Conservation (phyloP, 352 stramenopile genomes). For the Pythium phragmitis region DNA sequence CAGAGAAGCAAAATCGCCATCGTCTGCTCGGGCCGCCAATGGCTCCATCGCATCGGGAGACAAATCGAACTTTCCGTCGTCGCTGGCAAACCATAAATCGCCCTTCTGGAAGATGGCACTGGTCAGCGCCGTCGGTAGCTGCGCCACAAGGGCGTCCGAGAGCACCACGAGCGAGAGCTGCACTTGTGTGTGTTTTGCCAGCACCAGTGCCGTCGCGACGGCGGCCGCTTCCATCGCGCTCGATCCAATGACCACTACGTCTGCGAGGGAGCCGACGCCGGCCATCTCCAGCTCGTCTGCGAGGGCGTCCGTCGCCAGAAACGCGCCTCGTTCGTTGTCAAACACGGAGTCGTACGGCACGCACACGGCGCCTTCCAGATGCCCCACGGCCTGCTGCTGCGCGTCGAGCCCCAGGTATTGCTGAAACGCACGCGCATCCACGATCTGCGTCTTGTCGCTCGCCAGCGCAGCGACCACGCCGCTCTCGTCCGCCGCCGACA, state of each 20-base stretch:
- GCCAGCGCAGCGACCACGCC: constrained; percentile 34
- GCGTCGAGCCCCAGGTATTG: constrained; percentile 50
- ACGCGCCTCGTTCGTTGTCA: constrained; percentile 28
- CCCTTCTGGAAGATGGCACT: constrained; percentile 45
- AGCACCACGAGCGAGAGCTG: constrained; percentile 43
- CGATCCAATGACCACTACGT: constrained; percentile 48
- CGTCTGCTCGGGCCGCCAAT: not conserved
- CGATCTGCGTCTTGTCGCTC: constrained; percentile 38
- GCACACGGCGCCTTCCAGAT: constrained; percentile 49
- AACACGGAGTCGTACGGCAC: constrained; percentile 58
- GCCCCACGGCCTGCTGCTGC: constrained; percentile 45
- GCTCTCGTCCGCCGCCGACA: constrained; percentile 22
- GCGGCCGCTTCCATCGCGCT: constrained; percentile 50
- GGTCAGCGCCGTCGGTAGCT: constrained; percentile 38
- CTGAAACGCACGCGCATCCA: constrained; percentile 49
- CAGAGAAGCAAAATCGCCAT: constrained; percentile 12
- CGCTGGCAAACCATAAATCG: constrained; percentile 43
- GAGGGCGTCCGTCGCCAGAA: constrained; percentile 43
- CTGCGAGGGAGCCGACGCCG: constrained; percentile 37
- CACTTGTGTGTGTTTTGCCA: constrained; percentile 38
- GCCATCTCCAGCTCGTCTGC: constrained; percentile 39
- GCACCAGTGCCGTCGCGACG: constrained; percentile 53
- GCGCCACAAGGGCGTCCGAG: constrained; percentile 37
- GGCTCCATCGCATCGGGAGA: constrained; percentile 29
- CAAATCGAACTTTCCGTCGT: constrained; percentile 58